Evolutionary conservation across 768 basidiomycete genomes (phyloP).

Genomic region (Russula emetica): DNA sequence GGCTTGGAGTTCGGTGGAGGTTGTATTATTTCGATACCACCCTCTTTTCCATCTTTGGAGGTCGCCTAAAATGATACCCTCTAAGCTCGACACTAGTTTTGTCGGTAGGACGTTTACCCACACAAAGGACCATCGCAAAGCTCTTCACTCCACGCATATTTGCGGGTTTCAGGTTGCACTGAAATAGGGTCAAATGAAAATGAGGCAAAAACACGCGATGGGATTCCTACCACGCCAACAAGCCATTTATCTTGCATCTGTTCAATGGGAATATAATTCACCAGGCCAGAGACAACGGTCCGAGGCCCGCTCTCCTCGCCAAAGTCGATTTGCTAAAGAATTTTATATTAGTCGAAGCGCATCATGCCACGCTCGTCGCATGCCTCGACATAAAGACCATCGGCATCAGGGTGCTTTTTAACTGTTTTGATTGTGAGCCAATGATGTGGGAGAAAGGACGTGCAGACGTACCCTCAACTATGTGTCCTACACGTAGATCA

Average conservation of each 20-base stretch:
- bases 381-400: conserved; percentile 94
- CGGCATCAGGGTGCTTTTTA: conserved; percentile 94
- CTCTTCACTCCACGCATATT: conserved; percentile 98
- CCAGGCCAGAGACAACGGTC: conserved; percentile 94
- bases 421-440: conserved; percentile 40
- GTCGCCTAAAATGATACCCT: conserved; percentile 57
- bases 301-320: conserved; percentile 93
- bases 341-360: conserved; percentile 8
- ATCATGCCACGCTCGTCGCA: conserved; percentile 18
- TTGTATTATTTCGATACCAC: conserved; percentile 85
- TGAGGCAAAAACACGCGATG: not conserved
- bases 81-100: not conserved
- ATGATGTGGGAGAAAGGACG: not conserved
- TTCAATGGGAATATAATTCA: conserved; percentile 94
- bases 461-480: conserved; percentile 69
- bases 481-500: conserved; percentile 90
- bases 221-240: conserved; percentile 65
- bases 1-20: conserved; percentile 84
- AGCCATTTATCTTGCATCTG: conserved; percentile 82
- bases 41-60: conserved; percentile 84
- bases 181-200: not conserved
- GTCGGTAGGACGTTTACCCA: conserved; percentile 36
- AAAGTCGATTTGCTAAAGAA: conserved; percentile 81
- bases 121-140: conserved; percentile 95
- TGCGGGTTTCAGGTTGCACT: conserved; percentile 95